Evolutionary conservation across 2,329 filamentous ascomycete genomes (phyloP), one percentile per base, ranked within the genome.

Genomic region (Pseudogymnoascus sp.): DNA sequence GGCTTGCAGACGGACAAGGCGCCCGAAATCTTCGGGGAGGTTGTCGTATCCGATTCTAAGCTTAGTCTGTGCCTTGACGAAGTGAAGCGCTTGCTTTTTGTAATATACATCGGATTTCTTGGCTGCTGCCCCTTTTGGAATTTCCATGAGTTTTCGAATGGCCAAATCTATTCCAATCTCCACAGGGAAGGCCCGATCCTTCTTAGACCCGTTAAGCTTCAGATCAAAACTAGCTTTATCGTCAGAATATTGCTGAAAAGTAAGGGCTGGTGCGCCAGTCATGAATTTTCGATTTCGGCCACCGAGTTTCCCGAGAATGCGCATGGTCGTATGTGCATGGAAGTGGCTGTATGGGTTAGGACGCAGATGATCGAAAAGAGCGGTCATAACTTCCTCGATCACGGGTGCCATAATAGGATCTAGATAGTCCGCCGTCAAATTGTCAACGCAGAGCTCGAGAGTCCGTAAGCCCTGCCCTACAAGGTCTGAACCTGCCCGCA

Each of bases 381-480:
- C 93, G 56, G 92, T 95, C 95, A 99, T 99, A 50, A 99, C 81
- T 72, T 99, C 95, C 70, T 99, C 93, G 75, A 99, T 98, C 26
- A 98, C 96, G 0, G 95, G 96, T 2, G 93, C 91, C 93, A 99
- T 99, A 70, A 99, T 98, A 0, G 95, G 96, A 70, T 99, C 95
- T 12, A 99, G 80, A 72, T 99, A 99, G 71, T 99, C 95, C 0
- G 95, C 93, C 0, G 96, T 99, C 0, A 99, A 82, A 70, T 99
- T 99, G 67, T 99, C 95, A 16, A 99, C 95, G 71, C 95, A 99
- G 1, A 99, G 84, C 72, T 99, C 95, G 4, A 99, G 79, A 0
- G 95, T 99, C 28, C 96, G 83, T 6, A 99, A 80, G 0, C 95
- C 95, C 75, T 99, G 96, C 0, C 93, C 93, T 16, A 99, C 93